Evolutionary conservation across 2,329 filamentous ascomycete species (phyloP), one percentile per base, ranked within the genome.

Genomic region (Plectosphaerella plurivora): DNA sequence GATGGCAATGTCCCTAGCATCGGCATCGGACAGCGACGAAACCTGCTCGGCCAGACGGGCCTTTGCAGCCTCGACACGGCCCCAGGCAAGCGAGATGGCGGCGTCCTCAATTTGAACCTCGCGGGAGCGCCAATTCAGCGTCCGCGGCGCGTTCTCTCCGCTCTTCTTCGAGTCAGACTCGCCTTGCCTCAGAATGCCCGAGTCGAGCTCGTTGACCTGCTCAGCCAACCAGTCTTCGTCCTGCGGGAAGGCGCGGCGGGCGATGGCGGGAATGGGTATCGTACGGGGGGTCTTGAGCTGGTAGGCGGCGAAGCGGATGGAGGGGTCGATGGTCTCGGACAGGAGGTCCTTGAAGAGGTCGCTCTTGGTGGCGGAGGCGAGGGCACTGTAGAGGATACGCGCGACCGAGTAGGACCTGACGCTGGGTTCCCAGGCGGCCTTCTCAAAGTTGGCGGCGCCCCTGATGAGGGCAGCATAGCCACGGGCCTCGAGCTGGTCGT

Each of bases 281-380:
- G 91, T 96, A 44, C 94, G 85, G 1, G 93, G 89, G 33, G 96
- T 82, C 66, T 93, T 88, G 66, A 91, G 80, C 69, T 96, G 91
- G 68, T 97, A 97, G 16, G 94, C 91, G 36, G 92, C 92, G 68
- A 95, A 97, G 57, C 93, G 87, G 62, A 99, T 89, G 56, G 91
- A 96, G 2, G 92, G 92, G 66, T 99, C 94, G 56, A 96, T 86
- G 5, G 89, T 95, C 61, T 89, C 86, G 47, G 87, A 84, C 53
- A 99, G 74, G 22, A 97, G 78, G 55, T 97, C 93, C 65, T 89
- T 91, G 76, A 90, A 94, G 36, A 88, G 75, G 53, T 96, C 93
- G 55, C 84, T 86, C 65, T 84, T 87, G 73, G 82, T 56, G 15
- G 81, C 75, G 25, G 79, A 77, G 16, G 85, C 78, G 44, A 99